These are phyloP conservation scores for Pluteus cervinus DNA, from an alignment of 768 basidiomycete species.

Conservation along the genomic window DNA sequence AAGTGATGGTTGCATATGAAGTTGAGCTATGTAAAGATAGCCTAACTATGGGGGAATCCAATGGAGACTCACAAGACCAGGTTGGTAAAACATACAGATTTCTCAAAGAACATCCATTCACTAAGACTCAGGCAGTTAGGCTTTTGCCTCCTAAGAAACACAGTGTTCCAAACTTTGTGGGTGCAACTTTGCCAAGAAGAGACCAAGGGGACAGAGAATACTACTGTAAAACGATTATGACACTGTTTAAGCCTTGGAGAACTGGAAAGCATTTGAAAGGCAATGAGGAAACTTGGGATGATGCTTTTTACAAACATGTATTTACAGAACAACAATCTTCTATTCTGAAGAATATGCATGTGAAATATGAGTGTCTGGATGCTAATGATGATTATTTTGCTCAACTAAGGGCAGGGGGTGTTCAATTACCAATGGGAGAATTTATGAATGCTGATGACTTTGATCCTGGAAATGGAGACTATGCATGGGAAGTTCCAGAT, in stretches of 20 bases:
- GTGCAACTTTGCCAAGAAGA: constrained; percentile 14
- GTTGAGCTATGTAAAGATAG: constrained; percentile 2
- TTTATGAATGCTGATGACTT: background rate
- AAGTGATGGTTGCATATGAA: constrained; percentile 2
- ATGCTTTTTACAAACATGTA: constrained; percentile 9
- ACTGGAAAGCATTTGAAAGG: constrained; percentile 13
- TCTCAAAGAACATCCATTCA: background rate
- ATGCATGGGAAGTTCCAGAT: constrained; percentile 2
- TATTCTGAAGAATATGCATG: constrained; percentile 19
- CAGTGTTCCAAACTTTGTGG: constrained; percentile 20
- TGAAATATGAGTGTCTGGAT: constrained; percentile 23
- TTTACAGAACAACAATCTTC: constrained; percentile 10
- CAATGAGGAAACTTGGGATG: constrained; percentile 11
- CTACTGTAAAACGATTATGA: constrained; percentile 24
- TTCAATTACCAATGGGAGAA: background rate
- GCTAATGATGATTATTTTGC: constrained; percentile 21
- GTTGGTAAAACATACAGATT: background rate
- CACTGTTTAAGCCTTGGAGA: constrained; percentile 21
- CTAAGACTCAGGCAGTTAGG: constrained; percentile 5
- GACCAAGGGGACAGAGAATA: constrained; percentile 24
- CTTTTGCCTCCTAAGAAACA: background rate
- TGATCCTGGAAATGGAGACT: background rate
- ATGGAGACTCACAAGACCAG: background rate
- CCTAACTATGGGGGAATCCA: background rate
- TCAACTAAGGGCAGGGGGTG: constrained; percentile 6